Evolutionary conservation across 75 land plant species (phyloP).

Genomic region (Adiantum capillusveneris): DNA sequence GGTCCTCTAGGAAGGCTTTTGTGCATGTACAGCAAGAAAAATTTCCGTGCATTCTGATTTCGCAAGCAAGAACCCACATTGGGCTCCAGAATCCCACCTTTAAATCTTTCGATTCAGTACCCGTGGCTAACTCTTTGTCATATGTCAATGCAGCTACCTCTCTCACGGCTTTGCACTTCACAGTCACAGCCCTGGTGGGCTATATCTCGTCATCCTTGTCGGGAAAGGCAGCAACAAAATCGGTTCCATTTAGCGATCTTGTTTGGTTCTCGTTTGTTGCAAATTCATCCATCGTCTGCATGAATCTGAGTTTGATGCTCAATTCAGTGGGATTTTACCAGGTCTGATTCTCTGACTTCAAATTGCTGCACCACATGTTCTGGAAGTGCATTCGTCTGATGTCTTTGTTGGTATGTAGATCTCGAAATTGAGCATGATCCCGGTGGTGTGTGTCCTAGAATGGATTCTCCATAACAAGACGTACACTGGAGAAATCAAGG

Average conservation of each 20-base stretch:
- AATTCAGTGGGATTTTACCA: constrained; percentile 94
- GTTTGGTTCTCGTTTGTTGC: constrained; percentile 78
- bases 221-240: constrained; percentile 54
- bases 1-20: no score
- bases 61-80: no score
- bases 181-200: constrained; percentile 64
- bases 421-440: constrained; percentile 62
- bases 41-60: no score
- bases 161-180: constrained; percentile 46
- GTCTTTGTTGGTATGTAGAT: constrained; percentile 26
- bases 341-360: constrained; percentile 12
- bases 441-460: constrained; percentile 45
- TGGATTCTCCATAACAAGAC: constrained; percentile 43
- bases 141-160: constrained; percentile 44
- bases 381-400: background rate
- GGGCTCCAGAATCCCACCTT: no score
- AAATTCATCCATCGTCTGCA: constrained; percentile 70
- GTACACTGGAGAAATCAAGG: constrained; percentile 41
- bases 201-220: constrained; percentile 44
- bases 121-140: background rate
- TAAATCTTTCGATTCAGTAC: no score
- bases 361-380: background rate
- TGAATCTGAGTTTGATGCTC: constrained; percentile 85
- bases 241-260: constrained; percentile 69
- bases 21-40: no score